Conservation (phyloP, 208 protist genomes). For the Balamuthia mandrillaris region DNA sequence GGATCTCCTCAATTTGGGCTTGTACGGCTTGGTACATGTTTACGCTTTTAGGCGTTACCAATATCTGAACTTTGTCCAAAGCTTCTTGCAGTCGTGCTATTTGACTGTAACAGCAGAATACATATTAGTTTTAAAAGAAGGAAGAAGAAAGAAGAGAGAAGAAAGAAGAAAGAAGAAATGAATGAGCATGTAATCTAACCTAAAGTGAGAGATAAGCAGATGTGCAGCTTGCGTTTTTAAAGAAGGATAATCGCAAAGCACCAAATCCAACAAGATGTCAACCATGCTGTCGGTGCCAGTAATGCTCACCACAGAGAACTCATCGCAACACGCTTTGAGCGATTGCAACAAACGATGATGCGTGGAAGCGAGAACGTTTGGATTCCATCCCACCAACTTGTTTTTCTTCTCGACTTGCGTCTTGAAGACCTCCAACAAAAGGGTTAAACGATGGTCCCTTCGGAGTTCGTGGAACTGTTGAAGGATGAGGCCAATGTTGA, state of each 20-base stretch:
- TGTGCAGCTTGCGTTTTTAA: neutral
- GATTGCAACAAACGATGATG: no score
- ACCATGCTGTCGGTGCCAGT: no score
- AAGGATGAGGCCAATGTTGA: slow-evolving; percentile 16
- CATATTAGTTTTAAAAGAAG: no score
- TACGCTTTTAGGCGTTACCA: slow-evolving; percentile 9
- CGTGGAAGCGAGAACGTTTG: no score
- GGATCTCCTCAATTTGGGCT: no score
- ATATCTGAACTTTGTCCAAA: slow-evolving; percentile 16
- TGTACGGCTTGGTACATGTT: slow-evolving; percentile 20
- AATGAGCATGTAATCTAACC: neutral
- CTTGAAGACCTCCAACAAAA: neutral
- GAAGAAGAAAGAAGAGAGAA: neutral
- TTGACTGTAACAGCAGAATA: no score
- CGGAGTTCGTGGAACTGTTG: slow-evolving; percentile 31
- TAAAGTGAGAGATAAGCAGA: slow-evolving; percentile 20
- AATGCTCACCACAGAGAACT: no score
- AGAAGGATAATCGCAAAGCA: no score
- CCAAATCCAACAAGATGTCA: no score
- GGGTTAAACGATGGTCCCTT: neutral
- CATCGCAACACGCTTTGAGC: no score
- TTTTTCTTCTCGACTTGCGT: neutral
- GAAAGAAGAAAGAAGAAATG: neutral
- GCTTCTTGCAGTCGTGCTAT: neutral
- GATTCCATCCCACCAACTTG: no score